Base-by-base conservation (phyloP, 2,329 filamentous ascomycete genomes). In the Biscogniauxia sp. region DNA sequence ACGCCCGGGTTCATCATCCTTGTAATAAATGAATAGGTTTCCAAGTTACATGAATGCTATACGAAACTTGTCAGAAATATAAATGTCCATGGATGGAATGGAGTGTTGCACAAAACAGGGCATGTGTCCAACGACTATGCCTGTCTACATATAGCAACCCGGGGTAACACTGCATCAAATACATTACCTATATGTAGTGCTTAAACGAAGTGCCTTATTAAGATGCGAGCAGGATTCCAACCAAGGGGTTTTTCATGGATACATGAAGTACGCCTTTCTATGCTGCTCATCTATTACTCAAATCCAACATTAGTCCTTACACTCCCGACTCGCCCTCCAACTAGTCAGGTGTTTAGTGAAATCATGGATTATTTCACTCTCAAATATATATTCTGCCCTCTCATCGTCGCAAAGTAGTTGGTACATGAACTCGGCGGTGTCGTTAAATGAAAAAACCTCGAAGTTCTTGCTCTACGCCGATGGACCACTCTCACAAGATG, bases 391-490 rank as follows among this genome's bases (percentile, higher is more conserved):
- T 64, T 65, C 53, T 63, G 61, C 23, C 65, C 65, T 4, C 65
- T 64, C 4, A 61, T 65, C 19, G 52, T 67, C 19, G 61, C 58
- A 23, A 62, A 66, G 58, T 62, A 67, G 51, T 50, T 66, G 7
- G 58, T 59, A 3, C 57, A 63, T 15, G 53, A 60, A 15, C 23
- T 55, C 55, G 59, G 57, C n/a, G 63, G 63, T 2, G 26, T 65
- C 25, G 64, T 67, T 13, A 63, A 63, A 55, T 57, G 63, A 53
- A 61, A 54, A 6, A 56, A 51, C n/a, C 15, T 59, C 68, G 13
- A 60, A 69, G 2, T 69, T 66, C 28, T 32, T 67, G 15, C 60
- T 65, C 17, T 69, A 69, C 41, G 64, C 64, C 2, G 67, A 66
- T 5, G 67, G 67, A 0, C 64, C 66, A 0, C 63, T 69, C 23